Base-by-base conservation (phyloP, 768 basidiomycete genomes). In the Flagelloscypha sp. region DNA sequence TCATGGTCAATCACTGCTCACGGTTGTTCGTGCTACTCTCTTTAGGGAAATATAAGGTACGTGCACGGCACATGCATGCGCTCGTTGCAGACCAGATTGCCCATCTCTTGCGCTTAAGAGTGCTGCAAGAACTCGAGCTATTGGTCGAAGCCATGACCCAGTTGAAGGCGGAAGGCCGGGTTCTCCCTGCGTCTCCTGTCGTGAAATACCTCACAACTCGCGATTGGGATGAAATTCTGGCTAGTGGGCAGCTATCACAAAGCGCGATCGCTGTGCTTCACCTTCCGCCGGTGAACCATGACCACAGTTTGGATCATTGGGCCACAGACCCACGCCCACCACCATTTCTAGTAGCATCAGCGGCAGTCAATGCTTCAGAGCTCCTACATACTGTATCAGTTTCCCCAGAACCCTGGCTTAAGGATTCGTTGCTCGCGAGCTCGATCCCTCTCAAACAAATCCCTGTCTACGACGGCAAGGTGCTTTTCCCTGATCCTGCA, bases 71-170 rank as follows among this genome's bases (percentile, higher is more conserved):
- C 1, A 36, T 68, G 3, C 69, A 70, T 40, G 52, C 69, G 10
- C 58, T 67, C 22, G 55, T 84, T 12, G 52, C 57, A 7, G 58
- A 67, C 17, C 78, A 87, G 28, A 67, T 84, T 23, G 61, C 62
- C 2, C 78, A 86, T 47, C 62, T 79, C 16, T 61, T 89, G 7
- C 83, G 84, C 29, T 54, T 82, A 10, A 75, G 86, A 12, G 69
- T 86, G 9, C 58, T 89, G 2, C 84, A 88, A 52, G 87, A 89
- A 47, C 56, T 89, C 5, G 67, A 78, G 24, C 53, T 86, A 5
- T 54, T 88, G 27, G 62, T 57, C 1, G 66, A 70, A 9, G 54
- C 51, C 6, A 50, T 81, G 29, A 17, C 42, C 18, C 43, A 42
- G n/a, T 27, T 38, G 35, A 42, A 61, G 47, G 30, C 52, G 44